These are phyloP conservation scores for Termitomyces bulborhizus DNA, from an alignment of 768 basidiomycete genomes.

Conservation along the genomic window DNA sequence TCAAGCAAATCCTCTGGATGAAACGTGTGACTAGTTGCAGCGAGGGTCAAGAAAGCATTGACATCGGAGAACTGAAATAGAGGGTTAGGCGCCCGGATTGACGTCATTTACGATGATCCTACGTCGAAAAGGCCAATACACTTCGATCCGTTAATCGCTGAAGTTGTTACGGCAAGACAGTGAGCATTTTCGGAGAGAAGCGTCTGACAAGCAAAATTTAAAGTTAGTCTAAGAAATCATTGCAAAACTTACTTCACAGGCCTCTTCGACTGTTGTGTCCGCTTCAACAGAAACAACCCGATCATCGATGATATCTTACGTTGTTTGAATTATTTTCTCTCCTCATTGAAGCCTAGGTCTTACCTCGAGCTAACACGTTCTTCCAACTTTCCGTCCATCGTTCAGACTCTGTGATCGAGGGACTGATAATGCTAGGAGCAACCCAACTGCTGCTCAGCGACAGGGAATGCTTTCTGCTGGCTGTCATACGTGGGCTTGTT, in stretches of 20 bases:
- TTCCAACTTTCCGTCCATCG: slow-evolving; percentile 59
- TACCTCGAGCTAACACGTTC: slow-evolving; percentile 51
- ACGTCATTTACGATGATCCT: slow-evolving; percentile 18
- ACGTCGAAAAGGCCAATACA: slow-evolving; percentile 73
- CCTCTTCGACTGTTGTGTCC: slow-evolving; percentile 75
- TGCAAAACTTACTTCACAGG: slow-evolving; percentile 59
- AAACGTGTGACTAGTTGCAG: slow-evolving; percentile 72
- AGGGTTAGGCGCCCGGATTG: not conserved
- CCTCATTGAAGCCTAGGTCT: slow-evolving; percentile 6
- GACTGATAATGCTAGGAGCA: slow-evolving; percentile 15
- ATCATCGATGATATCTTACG: slow-evolving; percentile 62
- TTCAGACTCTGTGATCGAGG: slow-evolving; percentile 25
- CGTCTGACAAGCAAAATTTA: slow-evolving; percentile 29
- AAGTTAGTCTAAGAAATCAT: not conserved
- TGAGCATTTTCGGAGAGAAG: slow-evolving; percentile 55
- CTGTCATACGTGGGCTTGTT: slow-evolving; percentile 21
- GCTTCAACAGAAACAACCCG: slow-evolving; percentile 60
- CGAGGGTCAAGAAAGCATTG: slow-evolving; percentile 81
- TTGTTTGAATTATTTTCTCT: not conserved
- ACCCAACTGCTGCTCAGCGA: slow-evolving; percentile 30
- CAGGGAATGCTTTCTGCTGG: slow-evolving; percentile 31
- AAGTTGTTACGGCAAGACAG: slow-evolving; percentile 56
- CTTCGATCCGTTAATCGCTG: slow-evolving; percentile 18
- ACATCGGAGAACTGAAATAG: slow-evolving; percentile 67
- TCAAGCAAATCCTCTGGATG: slow-evolving; percentile 52